A percentile compares a stretch with the other conserved stretches of the same genome.
Conservation (phyloP, 1,139 yeast species). For the Maudiozyma humilis region DNA sequence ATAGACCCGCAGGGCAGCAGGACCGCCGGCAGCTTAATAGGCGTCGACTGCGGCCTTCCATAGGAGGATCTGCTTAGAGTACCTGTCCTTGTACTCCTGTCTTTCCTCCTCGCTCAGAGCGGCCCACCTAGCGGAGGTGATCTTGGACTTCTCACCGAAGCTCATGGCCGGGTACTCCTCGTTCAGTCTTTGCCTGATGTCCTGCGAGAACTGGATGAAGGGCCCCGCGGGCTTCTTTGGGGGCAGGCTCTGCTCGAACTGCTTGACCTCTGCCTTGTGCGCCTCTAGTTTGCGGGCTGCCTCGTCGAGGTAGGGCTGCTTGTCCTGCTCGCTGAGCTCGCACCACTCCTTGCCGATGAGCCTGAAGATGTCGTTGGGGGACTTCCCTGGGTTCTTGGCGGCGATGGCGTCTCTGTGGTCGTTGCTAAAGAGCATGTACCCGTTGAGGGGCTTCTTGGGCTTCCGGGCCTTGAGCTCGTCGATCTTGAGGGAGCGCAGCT, state of each 20-base stretch:
- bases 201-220: slow-evolving; percentile 18
- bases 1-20: neutral
- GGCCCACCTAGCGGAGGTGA: slow-evolving; percentile 23
- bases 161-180: slow-evolving; percentile 17
- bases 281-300: slow-evolving; percentile 8
- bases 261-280: slow-evolving; percentile 9
- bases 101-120: slow-evolving; percentile 13
- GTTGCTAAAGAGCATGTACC: slow-evolving; percentile 19
- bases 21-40: neutral
- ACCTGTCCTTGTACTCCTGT: slow-evolving; percentile 16
- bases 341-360: slow-evolving; percentile 28
- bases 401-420: slow-evolving; percentile 16
- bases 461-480: slow-evolving; percentile 16
- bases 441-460: slow-evolving; percentile 28
- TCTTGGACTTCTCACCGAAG: slow-evolving; percentile 16
- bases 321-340: slow-evolving; percentile 18
- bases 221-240: slow-evolving; percentile 27
- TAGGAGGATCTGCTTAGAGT: slow-evolving; percentile 13
- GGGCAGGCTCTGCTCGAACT: slow-evolving; percentile 16
- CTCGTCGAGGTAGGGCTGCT: slow-evolving; percentile 14
- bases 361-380: slow-evolving; percentile 18
- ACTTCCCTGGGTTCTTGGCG: slow-evolving; percentile 18
- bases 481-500: slow-evolving; percentile 8
- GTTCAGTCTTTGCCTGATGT: slow-evolving; percentile 14
- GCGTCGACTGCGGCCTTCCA: slow-evolving; percentile 3